These are phyloP conservation scores for Maudiozyma serrabonitensis DNA, from an alignment of 805 yeast species.

Conservation along the genomic window DNA sequence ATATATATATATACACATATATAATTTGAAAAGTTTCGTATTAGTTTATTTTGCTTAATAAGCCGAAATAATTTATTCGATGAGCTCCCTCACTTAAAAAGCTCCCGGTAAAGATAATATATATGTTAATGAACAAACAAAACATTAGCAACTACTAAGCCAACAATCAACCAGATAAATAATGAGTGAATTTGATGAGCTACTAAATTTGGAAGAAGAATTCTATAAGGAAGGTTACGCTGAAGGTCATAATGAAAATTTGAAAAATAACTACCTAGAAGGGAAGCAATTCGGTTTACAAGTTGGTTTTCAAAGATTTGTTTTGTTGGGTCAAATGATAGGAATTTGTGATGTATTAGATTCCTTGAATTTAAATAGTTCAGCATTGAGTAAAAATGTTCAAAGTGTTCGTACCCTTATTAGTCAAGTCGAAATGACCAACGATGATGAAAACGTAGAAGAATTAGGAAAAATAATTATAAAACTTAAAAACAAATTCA, in stretches of 20 bases:
- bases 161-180: slow-evolving; percentile 4
- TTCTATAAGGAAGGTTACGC: slow-evolving; percentile 58
- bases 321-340: slow-evolving; percentile 59
- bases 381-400: slow-evolving; percentile 16
- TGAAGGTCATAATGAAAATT: slow-evolving; percentile 61
- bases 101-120: too few relatives aligned
- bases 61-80: neutral
- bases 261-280: slow-evolving; percentile 51
- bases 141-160: neutral
- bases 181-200: slow-evolving; percentile 37
- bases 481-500: slow-evolving; percentile 52
- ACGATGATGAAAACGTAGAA: slow-evolving; percentile 48
- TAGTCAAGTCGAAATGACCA: slow-evolving; percentile 30
- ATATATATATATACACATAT: too few relatives aligned
- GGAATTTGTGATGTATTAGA: slow-evolving; percentile 40
- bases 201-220: slow-evolving; percentile 47
- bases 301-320: slow-evolving; percentile 61
- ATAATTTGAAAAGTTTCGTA: too few relatives aligned
- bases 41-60: too few relatives aligned
- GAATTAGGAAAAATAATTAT: slow-evolving; percentile 41
- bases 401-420: slow-evolving; percentile 21
- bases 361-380: slow-evolving; percentile 9
- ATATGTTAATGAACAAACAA: too few relatives aligned
- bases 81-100: neutral
- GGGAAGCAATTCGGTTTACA: slow-evolving; percentile 82